Conservation (phyloP, 2,329 filamentous ascomycete species). For the Blumeria hordei region DNA sequence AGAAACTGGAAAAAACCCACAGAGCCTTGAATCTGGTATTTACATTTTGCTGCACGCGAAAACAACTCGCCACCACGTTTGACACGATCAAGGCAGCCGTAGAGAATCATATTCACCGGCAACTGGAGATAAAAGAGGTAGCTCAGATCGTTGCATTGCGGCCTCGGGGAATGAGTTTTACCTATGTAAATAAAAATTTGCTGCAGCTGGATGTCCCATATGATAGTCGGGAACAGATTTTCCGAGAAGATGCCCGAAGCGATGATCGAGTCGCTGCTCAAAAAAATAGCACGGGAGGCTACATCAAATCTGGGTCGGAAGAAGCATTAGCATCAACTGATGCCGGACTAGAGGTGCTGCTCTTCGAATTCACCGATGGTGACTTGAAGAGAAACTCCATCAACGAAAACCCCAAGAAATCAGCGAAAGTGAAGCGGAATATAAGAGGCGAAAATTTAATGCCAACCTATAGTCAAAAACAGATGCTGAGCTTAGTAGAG, state of each 20-base stretch:
- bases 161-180: conserved; percentile 57
- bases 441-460: conserved; percentile 60
- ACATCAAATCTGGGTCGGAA: conserved; percentile 12
- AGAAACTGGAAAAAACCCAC: conserved; percentile 49
- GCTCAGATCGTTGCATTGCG: conserved; percentile 58
- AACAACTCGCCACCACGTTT: conserved; percentile 78
- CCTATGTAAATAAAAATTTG: conserved; percentile 65
- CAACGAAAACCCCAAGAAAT: conserved; percentile 38
- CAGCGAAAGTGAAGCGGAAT: conserved; percentile 39
- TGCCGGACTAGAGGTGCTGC: conserved; percentile 45
- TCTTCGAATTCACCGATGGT: conserved; percentile 83
- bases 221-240: conserved; percentile 32
- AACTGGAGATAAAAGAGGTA: conserved; percentile 52
- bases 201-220: conserved; percentile 59
- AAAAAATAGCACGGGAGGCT: conserved; percentile 29
- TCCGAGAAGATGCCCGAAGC: conserved; percentile 31
- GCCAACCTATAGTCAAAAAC: conserved; percentile 79
- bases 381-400: conserved; percentile 64
- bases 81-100: conserved; percentile 70
- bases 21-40: conserved; percentile 77
- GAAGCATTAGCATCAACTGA: too few relatives aligned
- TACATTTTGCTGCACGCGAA: conserved; percentile 83
- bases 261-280: conserved; percentile 25
- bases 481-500: conserved; percentile 73
- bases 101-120: conserved; percentile 52